Evolutionary conservation across 495 filamentous ascomycete genomes (phyloP), one percentile per base, ranked within the genome.

Genomic region (Tuber indicum): DNA sequence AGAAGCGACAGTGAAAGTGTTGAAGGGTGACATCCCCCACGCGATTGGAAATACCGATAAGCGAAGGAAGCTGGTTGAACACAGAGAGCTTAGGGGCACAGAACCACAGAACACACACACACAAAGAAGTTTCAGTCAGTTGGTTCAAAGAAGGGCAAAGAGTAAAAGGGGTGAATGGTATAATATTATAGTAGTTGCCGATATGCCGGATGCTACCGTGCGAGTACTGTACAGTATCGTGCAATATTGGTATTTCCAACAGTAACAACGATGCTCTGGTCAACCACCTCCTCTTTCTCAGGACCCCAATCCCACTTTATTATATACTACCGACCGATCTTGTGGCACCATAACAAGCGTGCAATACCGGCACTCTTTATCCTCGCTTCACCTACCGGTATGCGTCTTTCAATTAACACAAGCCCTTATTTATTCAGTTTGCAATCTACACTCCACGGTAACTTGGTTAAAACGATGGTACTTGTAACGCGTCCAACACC

Each of bases 1-100:
- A 12, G 88, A 85, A 41, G 86, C 87, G 52, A 92, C 86, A 1
- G 89, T 86, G 76, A 92, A 83, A 2, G 90, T 92, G 82, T 90
- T 91, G 76, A 92, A 86, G 43, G 82, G 82, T 19, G 58, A 36
- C 58, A 66, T 66, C 58, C 14, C 14, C 74, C 72, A 70, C 21
- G 72, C 26, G 58, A 66, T 26, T 26, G 26, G n/a, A 16, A 52
- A 49, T 16, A 17, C 44, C 12, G 17, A 21, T 7, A 58, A 58
- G 52, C 52, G 26, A 58, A 26, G 23, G 8, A 16, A 26, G 58
- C 58, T 36, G 26, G 58, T 26, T 19, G 26, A 66, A 66, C 14
- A 66, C 26, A 66, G 26, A 66, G 32, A 66, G 26, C 58, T 32
- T 36, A 19, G n/a, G 58, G 32, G 12, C 12, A 17, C n/a, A 36